Percentiles rank a stretch among this genome's conserved stretches.
These are phyloP conservation scores for Symbiodinium pilosum DNA, from an alignment of 73 alveolate genomes.

Conservation along the genomic window DNA sequence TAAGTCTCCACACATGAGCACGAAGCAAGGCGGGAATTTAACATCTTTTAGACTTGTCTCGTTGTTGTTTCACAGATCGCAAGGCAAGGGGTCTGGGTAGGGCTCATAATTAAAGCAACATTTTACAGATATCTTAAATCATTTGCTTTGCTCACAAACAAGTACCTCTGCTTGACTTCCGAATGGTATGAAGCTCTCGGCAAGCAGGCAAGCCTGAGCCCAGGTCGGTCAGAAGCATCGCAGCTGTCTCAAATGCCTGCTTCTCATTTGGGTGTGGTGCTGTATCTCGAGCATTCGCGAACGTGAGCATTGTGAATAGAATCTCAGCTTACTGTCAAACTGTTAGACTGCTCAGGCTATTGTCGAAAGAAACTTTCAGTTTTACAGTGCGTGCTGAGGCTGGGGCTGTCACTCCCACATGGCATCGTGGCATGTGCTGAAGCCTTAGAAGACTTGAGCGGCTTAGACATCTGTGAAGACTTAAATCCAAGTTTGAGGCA, in stretches of 20 bases:
- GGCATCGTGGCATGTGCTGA: constrained; percentile 76
- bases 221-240: constrained; percentile 80
- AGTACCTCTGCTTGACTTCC: background rate
- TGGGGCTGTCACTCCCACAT: constrained; percentile 72
- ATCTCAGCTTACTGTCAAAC: too few relatives aligned
- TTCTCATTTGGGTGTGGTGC: background rate
- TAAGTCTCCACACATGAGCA: too few relatives aligned
- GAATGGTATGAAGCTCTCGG: background rate
- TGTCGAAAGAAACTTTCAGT: background rate
- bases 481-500: background rate
- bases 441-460: background rate
- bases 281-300: too few relatives aligned
- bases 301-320: too few relatives aligned
- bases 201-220: too few relatives aligned
- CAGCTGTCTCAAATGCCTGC: constrained; percentile 61
- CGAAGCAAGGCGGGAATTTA: too few relatives aligned
- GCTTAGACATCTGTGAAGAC: too few relatives aligned
- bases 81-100: too few relatives aligned
- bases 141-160: background rate
- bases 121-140: too few relatives aligned
- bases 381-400: background rate
- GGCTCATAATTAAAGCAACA: too few relatives aligned
- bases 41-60: too few relatives aligned
- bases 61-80: too few relatives aligned
- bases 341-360: background rate